Conservation (phyloP, 2,329 filamentous ascomycete species). For the Teratosphaeria viscida region DNA sequence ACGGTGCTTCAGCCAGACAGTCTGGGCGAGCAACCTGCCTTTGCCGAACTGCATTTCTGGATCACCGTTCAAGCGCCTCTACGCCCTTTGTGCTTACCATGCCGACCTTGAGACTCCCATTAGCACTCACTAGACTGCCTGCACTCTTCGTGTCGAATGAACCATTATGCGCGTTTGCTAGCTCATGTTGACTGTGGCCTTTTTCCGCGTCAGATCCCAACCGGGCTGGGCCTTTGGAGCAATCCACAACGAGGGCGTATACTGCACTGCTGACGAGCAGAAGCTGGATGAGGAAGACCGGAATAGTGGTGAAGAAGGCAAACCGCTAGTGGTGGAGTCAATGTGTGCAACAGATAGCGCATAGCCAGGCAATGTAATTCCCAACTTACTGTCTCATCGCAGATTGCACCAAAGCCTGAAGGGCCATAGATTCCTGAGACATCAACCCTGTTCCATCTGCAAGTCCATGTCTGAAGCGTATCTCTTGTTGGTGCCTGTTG, state of each 20-base stretch:
- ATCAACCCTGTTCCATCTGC: conserved; percentile 18
- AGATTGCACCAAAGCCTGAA: conserved; percentile 29
- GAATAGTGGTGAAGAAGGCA: conserved; percentile 34
- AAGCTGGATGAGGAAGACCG: conserved; percentile 31
- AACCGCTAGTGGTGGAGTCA: conserved; percentile 25
- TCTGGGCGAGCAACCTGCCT: background rate
- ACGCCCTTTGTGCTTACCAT: background rate
- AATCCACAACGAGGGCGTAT: conserved; percentile 6
- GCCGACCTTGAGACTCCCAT: background rate
- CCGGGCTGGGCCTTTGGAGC: background rate
- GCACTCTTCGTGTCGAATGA: conserved; percentile 12
- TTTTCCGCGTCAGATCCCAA: conserved; percentile 13
- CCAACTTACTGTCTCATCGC: conserved; percentile 30
- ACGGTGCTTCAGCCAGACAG: no score
- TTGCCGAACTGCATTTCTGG: background rate
- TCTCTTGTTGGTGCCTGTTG: conserved; percentile 14
- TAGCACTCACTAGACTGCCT: conserved; percentile 1
- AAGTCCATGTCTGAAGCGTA: conserved; percentile 30
- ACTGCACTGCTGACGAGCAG: conserved; percentile 13
- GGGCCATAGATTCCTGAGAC: conserved; percentile 13
- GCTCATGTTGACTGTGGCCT: conserved; percentile 10
- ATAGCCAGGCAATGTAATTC: background rate
- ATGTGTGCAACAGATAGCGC: background rate
- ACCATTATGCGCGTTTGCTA: conserved; percentile 4
- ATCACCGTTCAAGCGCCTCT: background rate